Conservation (phyloP, 2,329 filamentous ascomycete species). For the Geosmithia flava region DNA sequence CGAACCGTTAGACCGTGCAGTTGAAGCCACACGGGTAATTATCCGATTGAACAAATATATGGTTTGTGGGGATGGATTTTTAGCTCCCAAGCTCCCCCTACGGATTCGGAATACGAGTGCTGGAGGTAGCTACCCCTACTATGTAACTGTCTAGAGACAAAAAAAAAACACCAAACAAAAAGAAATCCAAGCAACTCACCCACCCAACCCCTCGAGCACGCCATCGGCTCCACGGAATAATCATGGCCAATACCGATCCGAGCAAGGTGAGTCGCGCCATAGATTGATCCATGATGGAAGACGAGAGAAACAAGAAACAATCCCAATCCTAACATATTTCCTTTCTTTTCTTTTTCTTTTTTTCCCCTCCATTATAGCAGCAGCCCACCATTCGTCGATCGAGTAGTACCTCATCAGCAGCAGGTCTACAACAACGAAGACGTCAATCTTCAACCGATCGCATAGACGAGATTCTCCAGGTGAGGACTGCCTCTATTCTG, state of each 20-base stretch:
- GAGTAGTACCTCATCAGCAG: not conserved
- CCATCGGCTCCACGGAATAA: not conserved
- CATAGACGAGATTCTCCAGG: conserved; percentile 33
- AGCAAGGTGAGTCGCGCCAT: not conserved
- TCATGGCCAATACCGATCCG: not conserved
- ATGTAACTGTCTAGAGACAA: not conserved
- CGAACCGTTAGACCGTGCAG: too few species aligned
- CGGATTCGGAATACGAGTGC: not conserved
- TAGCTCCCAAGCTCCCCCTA: not conserved
- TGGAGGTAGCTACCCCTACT: not conserved
- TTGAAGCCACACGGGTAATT: too few species aligned
- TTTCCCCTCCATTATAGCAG: not conserved
- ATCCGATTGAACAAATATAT: not conserved
- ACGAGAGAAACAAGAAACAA: not conserved
- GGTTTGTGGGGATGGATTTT: too few species aligned
- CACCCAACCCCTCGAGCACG: not conserved
- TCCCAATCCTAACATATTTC: not conserved
- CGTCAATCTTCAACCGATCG: conserved; percentile 22
- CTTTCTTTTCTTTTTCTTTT: not conserved
- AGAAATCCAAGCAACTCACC: too few species aligned
- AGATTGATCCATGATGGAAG: not conserved
- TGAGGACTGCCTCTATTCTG: conserved; percentile 12
- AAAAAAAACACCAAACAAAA: too few species aligned
- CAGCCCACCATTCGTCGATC: not conserved
- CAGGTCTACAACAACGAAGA: conserved; percentile 8